Evolutionary conservation across 169 alveolate species (phyloP).

Genomic region (Ichthyophthirius multifiliis): DNA sequence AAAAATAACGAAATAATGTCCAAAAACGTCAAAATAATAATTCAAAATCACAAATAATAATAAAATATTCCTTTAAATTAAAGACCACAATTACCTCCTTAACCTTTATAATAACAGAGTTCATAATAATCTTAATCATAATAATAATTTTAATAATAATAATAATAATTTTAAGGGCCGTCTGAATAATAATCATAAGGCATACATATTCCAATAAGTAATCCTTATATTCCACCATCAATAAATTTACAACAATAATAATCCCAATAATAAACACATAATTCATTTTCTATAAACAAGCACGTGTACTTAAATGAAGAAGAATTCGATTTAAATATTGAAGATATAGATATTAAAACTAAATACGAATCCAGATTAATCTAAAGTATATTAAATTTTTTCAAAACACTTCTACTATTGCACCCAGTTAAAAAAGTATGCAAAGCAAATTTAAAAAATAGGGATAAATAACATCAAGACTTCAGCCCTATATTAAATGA

Average conservation of each 20-base stretch:
- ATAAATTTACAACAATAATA: background rate
- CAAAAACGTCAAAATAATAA: background rate
- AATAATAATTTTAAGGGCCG: background rate
- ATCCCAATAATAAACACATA: no score
- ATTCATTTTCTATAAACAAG: background rate
- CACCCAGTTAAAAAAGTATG: conserved; percentile 1
- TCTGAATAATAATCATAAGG: background rate
- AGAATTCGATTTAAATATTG: conserved; percentile 16
- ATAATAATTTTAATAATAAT: no score
- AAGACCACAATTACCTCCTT: no score
- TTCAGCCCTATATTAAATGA: background rate
- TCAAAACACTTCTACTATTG: background rate
- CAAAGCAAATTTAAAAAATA: background rate
- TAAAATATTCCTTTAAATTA: no score
- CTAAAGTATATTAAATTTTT: background rate
- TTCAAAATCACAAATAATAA: no score
- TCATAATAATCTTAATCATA: no score
- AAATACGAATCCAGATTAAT: background rate
- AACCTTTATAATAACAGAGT: background rate
- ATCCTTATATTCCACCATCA: background rate
- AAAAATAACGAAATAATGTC: background rate
- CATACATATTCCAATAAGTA: background rate
- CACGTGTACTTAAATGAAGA: background rate
- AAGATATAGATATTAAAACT: conserved; percentile 8
- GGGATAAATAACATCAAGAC: background rate